These are phyloP conservation scores for Suhomyces taliae DNA, from an alignment of 1,139 yeast genomes.

Conservation along the genomic window DNA sequence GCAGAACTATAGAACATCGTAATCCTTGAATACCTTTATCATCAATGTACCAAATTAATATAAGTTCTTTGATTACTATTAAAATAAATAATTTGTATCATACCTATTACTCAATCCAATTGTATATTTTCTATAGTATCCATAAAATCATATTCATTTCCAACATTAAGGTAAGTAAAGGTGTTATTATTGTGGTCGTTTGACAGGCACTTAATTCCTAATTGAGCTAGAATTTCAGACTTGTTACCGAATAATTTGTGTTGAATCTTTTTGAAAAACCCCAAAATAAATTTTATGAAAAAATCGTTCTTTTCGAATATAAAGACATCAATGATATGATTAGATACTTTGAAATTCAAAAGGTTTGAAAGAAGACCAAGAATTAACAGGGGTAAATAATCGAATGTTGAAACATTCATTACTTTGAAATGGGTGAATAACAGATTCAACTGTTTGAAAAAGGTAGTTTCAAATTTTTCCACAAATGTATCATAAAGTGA, in stretches of 20 bases:
- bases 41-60: background rate
- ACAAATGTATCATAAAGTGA: slow-evolving; percentile 18
- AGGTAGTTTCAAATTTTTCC: slow-evolving; percentile 47
- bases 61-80: background rate
- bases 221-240: slow-evolving; percentile 40
- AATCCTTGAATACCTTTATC: background rate
- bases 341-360: slow-evolving; percentile 27
- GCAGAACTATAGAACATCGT: slow-evolving; percentile 1
- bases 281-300: slow-evolving; percentile 48
- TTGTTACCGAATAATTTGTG: slow-evolving; percentile 54
- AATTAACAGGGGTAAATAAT: slow-evolving; percentile 25
- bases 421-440: slow-evolving; percentile 52
- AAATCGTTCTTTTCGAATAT: slow-evolving; percentile 57
- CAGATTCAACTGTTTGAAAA: slow-evolving; percentile 44
- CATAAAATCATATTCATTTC: slow-evolving; percentile 52
- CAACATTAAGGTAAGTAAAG: slow-evolving; percentile 42
- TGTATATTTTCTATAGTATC: slow-evolving; percentile 31
- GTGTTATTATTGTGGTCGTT: slow-evolving; percentile 11
- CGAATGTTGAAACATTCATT: slow-evolving; percentile 33
- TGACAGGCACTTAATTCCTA: slow-evolving; percentile 27
- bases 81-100: too few species aligned
- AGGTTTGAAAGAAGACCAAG: slow-evolving; percentile 23
- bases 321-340: slow-evolving; percentile 51
- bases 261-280: slow-evolving; percentile 46
- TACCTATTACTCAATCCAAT: slow-evolving; percentile 1